Evolutionary conservation across 176 grass and related monocot species (phyloP), one percentile per base, ranked within the genome.

Genomic region (Aegilops speltoides): DNA sequence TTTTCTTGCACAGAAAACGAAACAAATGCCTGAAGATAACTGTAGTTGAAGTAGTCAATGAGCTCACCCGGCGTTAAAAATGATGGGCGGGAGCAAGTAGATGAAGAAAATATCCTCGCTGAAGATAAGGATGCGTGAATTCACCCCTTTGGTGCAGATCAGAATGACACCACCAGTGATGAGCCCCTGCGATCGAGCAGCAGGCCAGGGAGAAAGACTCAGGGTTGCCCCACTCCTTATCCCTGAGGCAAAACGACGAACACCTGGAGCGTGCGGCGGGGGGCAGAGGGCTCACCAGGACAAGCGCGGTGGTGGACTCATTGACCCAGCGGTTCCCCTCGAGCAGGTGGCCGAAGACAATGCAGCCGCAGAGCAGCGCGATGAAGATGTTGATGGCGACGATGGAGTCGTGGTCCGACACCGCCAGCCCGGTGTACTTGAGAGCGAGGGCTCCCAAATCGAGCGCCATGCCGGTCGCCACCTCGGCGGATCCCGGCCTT

Each of bases 1-100:
- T 71, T 69, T 52, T 52, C 34, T 82, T 79, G 22, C 17, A 83
- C 19, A 69, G 37, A 64, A 70, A 63, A 90, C 20, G 17, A 45
- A 86, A 73, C n/a, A 66, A 63, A 3, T 4, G 14, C 2, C 8
- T 23, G 23, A 80, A 83, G 64, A 52, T 68, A 48, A 36, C 46
- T 69, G n/a, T n/a, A 73, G 5, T 73, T 11, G 64, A 40, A 86
- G 74, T 33, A 33, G 24, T 43, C 11, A 64, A n/a, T 48, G 79
- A 79, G 64, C 92, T 95, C 86, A 98, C 96, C 96, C 96, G 19
- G 93, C 96, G 78, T 98, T 98, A 64, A 98, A 98, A 68, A 98
- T 98, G 84, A 98, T 98, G 7, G 96, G 96, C 8, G 96, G 96
- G 52, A 98, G 96, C 89, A 95, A 90, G 85, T 95, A 98, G 2